Evolutionary conservation across 176 grass and related monocot genomes (phyloP), one percentile per base, ranked within the genome.

Genomic region (Phoenix roebelenii): DNA sequence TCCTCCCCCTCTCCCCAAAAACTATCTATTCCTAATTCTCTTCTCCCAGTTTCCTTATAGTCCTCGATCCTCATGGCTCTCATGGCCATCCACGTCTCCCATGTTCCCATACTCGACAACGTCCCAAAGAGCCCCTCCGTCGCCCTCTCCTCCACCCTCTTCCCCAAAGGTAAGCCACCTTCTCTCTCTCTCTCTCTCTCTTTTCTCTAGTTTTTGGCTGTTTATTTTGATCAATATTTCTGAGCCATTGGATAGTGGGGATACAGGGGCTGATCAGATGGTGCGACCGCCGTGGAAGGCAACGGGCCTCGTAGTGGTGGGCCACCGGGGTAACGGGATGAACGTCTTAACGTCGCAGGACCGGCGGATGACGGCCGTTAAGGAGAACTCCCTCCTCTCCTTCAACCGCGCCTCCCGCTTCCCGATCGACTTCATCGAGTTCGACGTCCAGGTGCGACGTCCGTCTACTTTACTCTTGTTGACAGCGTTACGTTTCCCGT

Each of bases 51-150:
- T 32, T 32, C 29, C 6, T 32, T 26, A 26, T 1, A 32, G 4
- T 7, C 29, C 16, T 19, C 35, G 4, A 26, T 20, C 25, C 4
- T 4, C 50, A 87, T 90, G 86, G 80, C 87, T 58, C 64, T 91
- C 55, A 97, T 85, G 62, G 92, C 92, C 22, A 81, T 73, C n/a
- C 81, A 83, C 65, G 84, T 78, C 75, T 72, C 92, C 66, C 66
- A 79, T 59, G 75, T 97, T 23, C 87, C 75, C 3, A 60, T 25
- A 1, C 65, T 85, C 5, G 83, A 83, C 78, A 74, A 72, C 60
- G 62, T 81, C 16, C 55, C 79, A 0, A 85, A 80, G 26, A 58
- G 30, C 55, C 15, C 73, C 65, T 5, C 51, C 29, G 58, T 69
- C 54, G 18, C 12, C 44, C 64, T 86, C 65, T 70, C 76, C 48